Evolutionary conservation across 2,329 filamentous ascomycete species (phyloP), one percentile per base, ranked within the genome.

Genomic region (Huntiella omanensis): DNA sequence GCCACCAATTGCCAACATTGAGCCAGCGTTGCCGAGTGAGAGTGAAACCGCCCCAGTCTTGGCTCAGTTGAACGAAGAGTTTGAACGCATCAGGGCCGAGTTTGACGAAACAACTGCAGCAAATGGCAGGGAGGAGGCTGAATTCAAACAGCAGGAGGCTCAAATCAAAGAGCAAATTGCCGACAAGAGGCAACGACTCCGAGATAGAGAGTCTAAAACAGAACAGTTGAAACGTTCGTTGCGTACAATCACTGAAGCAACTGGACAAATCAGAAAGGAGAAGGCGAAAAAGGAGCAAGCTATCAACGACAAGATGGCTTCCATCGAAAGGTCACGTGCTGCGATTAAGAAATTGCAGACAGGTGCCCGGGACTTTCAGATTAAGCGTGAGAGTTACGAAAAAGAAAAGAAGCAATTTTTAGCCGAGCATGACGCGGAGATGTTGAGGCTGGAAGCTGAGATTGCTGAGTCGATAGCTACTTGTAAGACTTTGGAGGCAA

Each of bases 171-270:
- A 77, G 49, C 84, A 93, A 55, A 80, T 84, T 50, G 83, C 92
- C 53, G 73, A 80, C 43, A 77, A 94, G 58, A 79, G 73, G 55
- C 78, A 80, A 51, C 71, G 78, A 15, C 68, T 91, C 46, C 91
- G 83, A 58, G 84, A 93, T 56, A 94, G 92, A 59, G 88, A 96
- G 53, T 85, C 92, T 55, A 82, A 79, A 43, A 95, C 85, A 42
- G 78, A 83, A 39, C 85, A 86, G 56, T 63, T 95, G 46, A 84
- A 82, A 56, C 80, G 80, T 51, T 80, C 88, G 57, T 78, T 92
- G 45, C 79, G 83, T 45, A 75, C 74, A 40, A 75, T 87, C 4
- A 85, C 92, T 59, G 77, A 84, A 45, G 70, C 83, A 52, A 94
- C 92, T 65, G 77, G 85, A 41, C 72, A 77, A 4, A 80, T 83